Conservation (phyloP, 345 rosid genomes). For the Mangifera indica region DNA sequence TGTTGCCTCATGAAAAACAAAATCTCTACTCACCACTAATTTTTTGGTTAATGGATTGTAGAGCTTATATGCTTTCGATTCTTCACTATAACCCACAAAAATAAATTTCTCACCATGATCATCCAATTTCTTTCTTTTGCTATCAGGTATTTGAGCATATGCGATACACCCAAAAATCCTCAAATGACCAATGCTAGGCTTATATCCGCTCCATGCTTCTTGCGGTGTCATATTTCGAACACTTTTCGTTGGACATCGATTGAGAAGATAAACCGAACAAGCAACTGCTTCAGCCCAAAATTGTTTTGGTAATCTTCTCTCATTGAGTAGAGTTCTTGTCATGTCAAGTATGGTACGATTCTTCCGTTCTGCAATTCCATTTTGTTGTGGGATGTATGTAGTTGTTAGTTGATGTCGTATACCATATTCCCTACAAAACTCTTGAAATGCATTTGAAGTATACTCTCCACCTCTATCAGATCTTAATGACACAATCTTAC, state of each 20-base stretch:
- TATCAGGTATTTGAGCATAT: too few relatives aligned
- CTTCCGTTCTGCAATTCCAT: neutral
- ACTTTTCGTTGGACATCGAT: slow-evolving; percentile 1
- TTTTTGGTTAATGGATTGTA: too few relatives aligned
- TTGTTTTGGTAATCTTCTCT: neutral
- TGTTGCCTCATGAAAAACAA: too few relatives aligned
- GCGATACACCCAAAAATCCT: too few relatives aligned
- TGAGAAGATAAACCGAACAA: neutral
- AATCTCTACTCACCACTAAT: too few relatives aligned
- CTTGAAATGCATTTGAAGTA: neutral
- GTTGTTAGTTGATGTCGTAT: neutral
- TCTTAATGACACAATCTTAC: too few relatives aligned
- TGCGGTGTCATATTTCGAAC: neutral
- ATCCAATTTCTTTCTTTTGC: too few relatives aligned
- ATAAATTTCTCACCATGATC: too few relatives aligned
- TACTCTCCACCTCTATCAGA: neutral
- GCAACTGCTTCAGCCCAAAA: neutral
- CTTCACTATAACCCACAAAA: too few relatives aligned
- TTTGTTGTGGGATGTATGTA: neutral
- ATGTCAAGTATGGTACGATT: neutral
- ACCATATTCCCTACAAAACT: neutral
- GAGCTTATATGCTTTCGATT: too few relatives aligned
- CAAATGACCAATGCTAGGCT: too few relatives aligned
- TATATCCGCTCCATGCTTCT: slow-evolving; percentile 7
- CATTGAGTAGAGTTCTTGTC: neutral